Conservation (phyloP, 1,284 basidiomycete genomes). For the Pseudozyma tsukubaensis region DNA sequence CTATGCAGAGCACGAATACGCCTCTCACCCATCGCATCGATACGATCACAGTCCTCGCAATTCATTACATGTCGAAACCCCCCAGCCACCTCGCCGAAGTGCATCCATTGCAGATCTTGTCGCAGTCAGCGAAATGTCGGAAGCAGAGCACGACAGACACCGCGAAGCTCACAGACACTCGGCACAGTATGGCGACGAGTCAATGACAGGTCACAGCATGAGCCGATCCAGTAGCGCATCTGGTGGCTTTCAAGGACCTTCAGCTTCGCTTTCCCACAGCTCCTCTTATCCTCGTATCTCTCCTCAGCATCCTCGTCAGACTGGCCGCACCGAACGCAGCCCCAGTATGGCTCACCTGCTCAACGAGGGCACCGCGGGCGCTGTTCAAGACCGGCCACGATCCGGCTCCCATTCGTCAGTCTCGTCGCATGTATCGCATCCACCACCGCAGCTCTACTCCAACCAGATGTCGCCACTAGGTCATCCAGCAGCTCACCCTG, state of each 20-base stretch:
- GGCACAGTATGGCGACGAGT: constrained; percentile 21
- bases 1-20: constrained; percentile 15
- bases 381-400: constrained; percentile 39
- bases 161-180: constrained; percentile 15
- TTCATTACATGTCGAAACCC: constrained; percentile 19
- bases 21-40: constrained; percentile 22
- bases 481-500: constrained; percentile 7
- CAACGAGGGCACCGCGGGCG: constrained; percentile 49
- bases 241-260: constrained; percentile 18
- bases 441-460: constrained; percentile 16
- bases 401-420: constrained; percentile 50
- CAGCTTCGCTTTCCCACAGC: constrained; percentile 9
- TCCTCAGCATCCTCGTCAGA: constrained; percentile 18
- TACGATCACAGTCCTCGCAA: constrained; percentile 21
- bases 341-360: constrained; percentile 53
- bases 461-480: constrained; percentile 35
- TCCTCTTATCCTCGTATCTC: constrained; percentile 32
- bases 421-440: constrained; percentile 43
- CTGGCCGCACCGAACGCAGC: constrained; percentile 37
- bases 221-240: constrained; percentile 48
- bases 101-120: constrained; percentile 50
- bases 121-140: constrained; percentile 44
- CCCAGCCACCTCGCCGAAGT: constrained; percentile 24
- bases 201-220: constrained; percentile 27
- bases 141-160: constrained; percentile 34